Base-by-base conservation (phyloP, 2,329 filamentous ascomycete species). In the Colletotrichum sp. region DNA sequence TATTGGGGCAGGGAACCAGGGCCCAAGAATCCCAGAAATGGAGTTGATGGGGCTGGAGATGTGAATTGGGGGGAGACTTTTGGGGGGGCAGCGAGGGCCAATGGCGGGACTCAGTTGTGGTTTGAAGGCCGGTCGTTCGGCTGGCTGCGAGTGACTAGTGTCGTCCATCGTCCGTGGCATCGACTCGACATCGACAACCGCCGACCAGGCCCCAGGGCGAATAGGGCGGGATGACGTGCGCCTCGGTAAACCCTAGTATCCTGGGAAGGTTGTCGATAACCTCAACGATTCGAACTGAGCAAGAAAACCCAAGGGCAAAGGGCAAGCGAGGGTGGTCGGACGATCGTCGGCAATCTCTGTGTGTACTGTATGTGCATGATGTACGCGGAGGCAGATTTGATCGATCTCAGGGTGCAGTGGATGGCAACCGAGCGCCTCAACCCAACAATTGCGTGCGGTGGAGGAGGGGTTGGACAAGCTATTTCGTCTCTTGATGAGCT, bases 161-260 rank as follows among this genome's bases (percentile, higher is more conserved):
- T 66, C 57, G 49, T 57, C 49, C 49, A 59, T 70, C 55, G 30
- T 57, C 65, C 65, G 36, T 70, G 32, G 30, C 57, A 70, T 63
- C 68, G 57, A 52, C 44, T 75, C 71, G 59, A 69, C 60, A 59
- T 72, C 69, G 66, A 75, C 75, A 55, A 67, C 39, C 24, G 39
- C 34, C 16, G 21, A 44, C 52, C 67, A 67, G 72, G 65, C 71
- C 71, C 52, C 67, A 67, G 72, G 65, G 75, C 71, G 34, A 75
- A 75, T 44, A 73, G 49, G 57, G 72, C 72, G 72, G 72, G 66
- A 76, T 76, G 75, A 76, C 75, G 75, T 76, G 75, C 75, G 32
- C 72, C 49, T 75, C 62, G 75, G 67, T 49, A 75, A 75, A 76
- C 75, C 75, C 75, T 63, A 63, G 75, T 36, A 76, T 76, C 75